Evolutionary conservation across 768 basidiomycete species (phyloP).

Genomic region (Rhodotorula toruloides): DNA sequence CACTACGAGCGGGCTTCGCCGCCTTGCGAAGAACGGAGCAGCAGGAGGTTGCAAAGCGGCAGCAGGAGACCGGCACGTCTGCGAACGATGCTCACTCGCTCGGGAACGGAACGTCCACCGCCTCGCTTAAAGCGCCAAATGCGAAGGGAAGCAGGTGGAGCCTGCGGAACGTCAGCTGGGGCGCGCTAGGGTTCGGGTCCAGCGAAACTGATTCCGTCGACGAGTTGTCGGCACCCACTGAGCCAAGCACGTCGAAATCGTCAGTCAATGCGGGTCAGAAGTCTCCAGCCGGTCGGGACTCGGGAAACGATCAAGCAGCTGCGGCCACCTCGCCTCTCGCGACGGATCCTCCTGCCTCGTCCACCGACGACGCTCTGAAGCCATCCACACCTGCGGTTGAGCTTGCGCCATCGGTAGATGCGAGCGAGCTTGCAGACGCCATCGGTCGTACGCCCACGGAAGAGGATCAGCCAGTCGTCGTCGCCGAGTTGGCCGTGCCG

Average conservation of each 20-base stretch:
- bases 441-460: neutral
- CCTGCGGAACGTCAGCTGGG: conserved; percentile 9
- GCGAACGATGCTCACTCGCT: too few species aligned
- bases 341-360: too few species aligned
- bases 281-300: too few species aligned
- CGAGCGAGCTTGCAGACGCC: conserved; percentile 7
- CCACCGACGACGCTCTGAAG: neutral
- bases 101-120: too few species aligned
- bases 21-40: neutral
- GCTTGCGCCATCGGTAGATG: conserved; percentile 7
- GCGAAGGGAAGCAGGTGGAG: neutral
- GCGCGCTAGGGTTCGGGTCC: neutral
- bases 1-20: neutral
- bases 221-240: too few species aligned
- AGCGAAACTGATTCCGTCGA: neutral
- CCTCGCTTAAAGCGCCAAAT: too few species aligned
- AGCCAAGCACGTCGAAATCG: too few species aligned
- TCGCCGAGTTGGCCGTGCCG: neutral
- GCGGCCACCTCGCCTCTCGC: neutral
- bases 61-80: neutral
- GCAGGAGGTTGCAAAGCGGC: neutral
- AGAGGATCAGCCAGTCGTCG: too few species aligned
- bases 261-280: too few species aligned
- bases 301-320: too few species aligned
- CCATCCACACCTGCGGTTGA: conserved; percentile 1